Base-by-base conservation (phyloP, 1,284 basidiomycete genomes). In the Apiotrichum gracile region DNA sequence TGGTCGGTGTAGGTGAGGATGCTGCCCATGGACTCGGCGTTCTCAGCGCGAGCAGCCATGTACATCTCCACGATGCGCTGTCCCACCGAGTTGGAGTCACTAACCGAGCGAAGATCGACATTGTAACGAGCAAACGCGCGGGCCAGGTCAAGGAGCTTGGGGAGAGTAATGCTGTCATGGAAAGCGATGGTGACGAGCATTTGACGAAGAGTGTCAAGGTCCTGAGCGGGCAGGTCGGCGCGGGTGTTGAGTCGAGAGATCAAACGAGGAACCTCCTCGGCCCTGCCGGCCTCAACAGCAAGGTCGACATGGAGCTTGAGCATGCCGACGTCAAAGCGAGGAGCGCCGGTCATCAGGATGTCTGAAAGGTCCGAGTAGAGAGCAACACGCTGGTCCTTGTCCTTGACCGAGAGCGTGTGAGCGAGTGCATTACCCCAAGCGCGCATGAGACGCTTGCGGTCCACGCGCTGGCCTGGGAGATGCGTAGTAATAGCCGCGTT, bases 321-420 rank as follows among this genome's bases (percentile, higher is more conserved):
- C 14, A 58, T 4, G 16, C 19, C 26, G 2, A 39, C 2, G 19
- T 62, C 55, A 25, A 61, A 13, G 13, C 33, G 33, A 6, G 51
- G 47, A 7, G 33, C 8, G 31, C 31, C 21, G 24, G 37, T 25
- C 10, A 34, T 37, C 21, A 62, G 48, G 17, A 78, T 43, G 4
- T 55, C 27, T 4, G 43, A 46, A 31, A 43, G 35, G 9, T 60
- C 58, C 17, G 47, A 33, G 31, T 54, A 22, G 27, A 49, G 40
- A 9, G 42, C 21, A 16, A 52, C 43, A 21, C 86, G 81, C 0
- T 75, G 72, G 5, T 83, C 65, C 67, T 78, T 77, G 21, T 75
- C 76, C 12, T 75, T 65, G 19, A 70, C 65, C 0, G 79, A 80
- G 13, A 88, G 76, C 2, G 78, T 74, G 31, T 82, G 78, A 9